Evolutionary conservation across 2,329 filamentous ascomycete species (phyloP), one percentile per base, ranked within the genome.

Genomic region (Scolecobasidium constrictum): DNA sequence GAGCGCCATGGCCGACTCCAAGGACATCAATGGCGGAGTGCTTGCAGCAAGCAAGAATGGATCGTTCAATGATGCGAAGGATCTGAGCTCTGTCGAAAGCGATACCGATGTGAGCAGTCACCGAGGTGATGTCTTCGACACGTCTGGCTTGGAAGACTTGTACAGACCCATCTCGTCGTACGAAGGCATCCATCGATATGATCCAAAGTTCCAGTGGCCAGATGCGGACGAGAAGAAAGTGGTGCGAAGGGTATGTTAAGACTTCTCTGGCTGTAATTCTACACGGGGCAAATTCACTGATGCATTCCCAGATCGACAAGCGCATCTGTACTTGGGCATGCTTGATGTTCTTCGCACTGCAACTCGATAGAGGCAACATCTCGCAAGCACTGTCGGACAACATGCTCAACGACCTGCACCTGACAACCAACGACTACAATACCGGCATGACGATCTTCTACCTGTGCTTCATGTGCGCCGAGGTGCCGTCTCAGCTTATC

Each of bases 341-440:
- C 45, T 48, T 78, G 22, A 78, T 78, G 57, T 81, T 81, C 58
- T 78, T 81, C 44, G 74, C 73, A 0, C 63, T 81, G 4, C 75
- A 81, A 52, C 61, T 81, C 5, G 77, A 81, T 53, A 65, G 78
- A 38, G 75, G 76, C 40, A 82, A 82, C 51, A 61, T 82, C 11
- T 55, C 52, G 43, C 78, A 78, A 50, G 78, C 77, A 3, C 60
- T 77, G 21, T 75, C 74, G 2, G 78, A 81, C 53, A 73, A 77
- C 50, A 66, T 83, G 51, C 64, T 83, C 6, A 61, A 56, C 38
- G 79, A 78, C 44, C 55, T 72, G 20, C 53, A 59, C 1, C 45
- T 72, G 44, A 67, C 55, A 0, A 68, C 62, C 7, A 64, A 73
- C 53, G 69, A 76, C 46, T 77, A 75, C 52, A 63, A 62, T 38